These are phyloP conservation scores for Persicaria maculosa DNA, from an alignment of 148 eudicot species.

Conservation along the genomic window DNA sequence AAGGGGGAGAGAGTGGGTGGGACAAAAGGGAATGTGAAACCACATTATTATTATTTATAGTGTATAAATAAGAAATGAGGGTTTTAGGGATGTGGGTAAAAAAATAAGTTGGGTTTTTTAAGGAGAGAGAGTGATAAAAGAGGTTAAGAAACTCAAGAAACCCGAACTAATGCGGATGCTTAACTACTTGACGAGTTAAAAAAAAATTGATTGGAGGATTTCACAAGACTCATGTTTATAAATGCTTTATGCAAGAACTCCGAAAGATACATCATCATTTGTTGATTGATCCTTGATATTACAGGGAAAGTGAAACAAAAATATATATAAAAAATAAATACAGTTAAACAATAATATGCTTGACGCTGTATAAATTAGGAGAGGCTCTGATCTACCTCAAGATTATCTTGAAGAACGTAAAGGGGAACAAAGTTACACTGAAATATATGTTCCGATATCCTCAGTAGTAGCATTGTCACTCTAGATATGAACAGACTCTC, in stretches of 20 bases:
- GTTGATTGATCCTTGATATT: background rate
- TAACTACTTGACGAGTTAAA: too few species aligned
- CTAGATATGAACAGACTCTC: conserved; percentile 11
- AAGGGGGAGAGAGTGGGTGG: too few species aligned
- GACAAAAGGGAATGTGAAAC: too few species aligned
- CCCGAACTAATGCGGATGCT: too few species aligned
- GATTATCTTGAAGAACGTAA: background rate
- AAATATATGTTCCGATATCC: background rate
- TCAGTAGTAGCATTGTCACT: conserved; percentile 5
- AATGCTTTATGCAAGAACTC: background rate
- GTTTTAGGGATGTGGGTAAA: too few species aligned
- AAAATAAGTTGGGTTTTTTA: too few species aligned
- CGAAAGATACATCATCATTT: conserved; percentile 2
- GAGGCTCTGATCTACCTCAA: conserved; percentile 12
- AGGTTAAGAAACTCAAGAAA: too few species aligned
- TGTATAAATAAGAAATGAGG: too few species aligned
- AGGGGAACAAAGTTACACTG: conserved; percentile 2
- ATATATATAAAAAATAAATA: background rate
- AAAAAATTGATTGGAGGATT: background rate
- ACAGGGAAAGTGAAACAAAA: conserved; percentile 2
- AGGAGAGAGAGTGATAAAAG: too few species aligned
- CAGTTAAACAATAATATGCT: conserved; percentile 8
- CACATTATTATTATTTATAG: too few species aligned
- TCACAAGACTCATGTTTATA: background rate
- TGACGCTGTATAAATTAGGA: conserved; percentile 9